Evolutionary conservation across 2,329 filamentous ascomycete genomes (phyloP), one percentile per base, ranked within the genome.

Genomic region (Rosellinia necatrix): DNA sequence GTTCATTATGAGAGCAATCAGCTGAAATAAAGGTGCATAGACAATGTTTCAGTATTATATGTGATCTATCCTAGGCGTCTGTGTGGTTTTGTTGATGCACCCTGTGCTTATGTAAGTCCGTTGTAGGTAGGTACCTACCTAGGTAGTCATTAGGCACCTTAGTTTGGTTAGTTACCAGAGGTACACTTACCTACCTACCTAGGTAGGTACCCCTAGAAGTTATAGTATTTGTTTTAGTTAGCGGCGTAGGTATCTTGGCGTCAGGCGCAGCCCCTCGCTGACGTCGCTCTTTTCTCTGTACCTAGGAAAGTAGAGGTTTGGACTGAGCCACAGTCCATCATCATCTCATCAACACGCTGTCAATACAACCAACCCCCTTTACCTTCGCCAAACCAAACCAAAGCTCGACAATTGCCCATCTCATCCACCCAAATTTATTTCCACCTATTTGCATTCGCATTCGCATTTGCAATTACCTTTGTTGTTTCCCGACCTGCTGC

Each of bases 241-340:
- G n/a, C n/a, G n/a, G n/a, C n/a, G n/a, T n/a, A n/a, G n/a, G 22
- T 13, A 29, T 35, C 43, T 51, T 59, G 38, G 56, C 47, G 27
- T 27, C 43, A 7, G 44, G 53, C 53, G 49, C 55, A 55, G 56
- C 56, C 56, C 52, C 56, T 56, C 56, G 56, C 59, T 61, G 59
- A 61, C 59, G 59, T 61, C 59, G 59, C 55, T 58, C 50, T 29
- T 41, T 40, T 35, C 21, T 38, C 22, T 32, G 9, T 17, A 15
- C 27, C 38, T 30, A 40, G 46, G 34, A 34, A 25, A 37, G 53
- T 44, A 49, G n/a, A n/a, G n/a, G n/a, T n/a, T n/a, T n/a, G n/a
- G n/a, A 27, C 48, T 47, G 53, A 60, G 58, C 58, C 54, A 58
- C 58, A 52, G 40, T 51, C 24, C 43, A 25, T 47, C 21, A 17